Percentiles rank a stretch among this genome's conserved stretches.
phyloP scores from a whole-genome alignment of 225 moss, liverwort and hornwort species.

The Thuidium tamariscinum region DNA sequence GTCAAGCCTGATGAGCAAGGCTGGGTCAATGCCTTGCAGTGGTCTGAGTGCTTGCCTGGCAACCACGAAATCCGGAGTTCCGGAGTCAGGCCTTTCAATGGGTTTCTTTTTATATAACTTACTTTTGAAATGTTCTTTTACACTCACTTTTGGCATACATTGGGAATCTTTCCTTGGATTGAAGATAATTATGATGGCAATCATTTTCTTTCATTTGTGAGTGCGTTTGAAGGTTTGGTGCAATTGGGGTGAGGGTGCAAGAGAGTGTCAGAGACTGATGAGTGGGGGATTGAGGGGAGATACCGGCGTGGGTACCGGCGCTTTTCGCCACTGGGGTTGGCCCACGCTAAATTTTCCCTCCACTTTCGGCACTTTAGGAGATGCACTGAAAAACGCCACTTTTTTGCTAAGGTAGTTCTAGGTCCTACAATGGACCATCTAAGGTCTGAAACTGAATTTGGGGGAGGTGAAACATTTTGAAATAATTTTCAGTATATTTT shows the following conservation, averaged over 20 bases:
- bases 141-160: neutral
- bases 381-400: neutral
- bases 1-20: neutral
- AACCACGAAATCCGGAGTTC: neutral
- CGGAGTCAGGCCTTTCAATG: too few species aligned
- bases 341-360: neutral
- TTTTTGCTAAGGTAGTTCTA: too few species aligned
- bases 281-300: neutral
- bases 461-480: too few species aligned
- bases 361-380: neutral
- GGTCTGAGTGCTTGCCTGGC: neutral
- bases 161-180: neutral
- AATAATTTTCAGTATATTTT: too few species aligned
- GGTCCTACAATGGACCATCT: too few species aligned
- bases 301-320: neutral
- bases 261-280: neutral
- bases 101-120: too few species aligned
- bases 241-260: neutral
- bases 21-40: neutral
- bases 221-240: neutral
- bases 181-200: neutral
- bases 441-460: too few species aligned
- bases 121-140: accelerated
- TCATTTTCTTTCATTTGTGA: neutral
- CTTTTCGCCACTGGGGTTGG: neutral